Evolutionary conservation across 306 rosid genomes (phyloP).

Genomic region (Purshia tridentata): DNA sequence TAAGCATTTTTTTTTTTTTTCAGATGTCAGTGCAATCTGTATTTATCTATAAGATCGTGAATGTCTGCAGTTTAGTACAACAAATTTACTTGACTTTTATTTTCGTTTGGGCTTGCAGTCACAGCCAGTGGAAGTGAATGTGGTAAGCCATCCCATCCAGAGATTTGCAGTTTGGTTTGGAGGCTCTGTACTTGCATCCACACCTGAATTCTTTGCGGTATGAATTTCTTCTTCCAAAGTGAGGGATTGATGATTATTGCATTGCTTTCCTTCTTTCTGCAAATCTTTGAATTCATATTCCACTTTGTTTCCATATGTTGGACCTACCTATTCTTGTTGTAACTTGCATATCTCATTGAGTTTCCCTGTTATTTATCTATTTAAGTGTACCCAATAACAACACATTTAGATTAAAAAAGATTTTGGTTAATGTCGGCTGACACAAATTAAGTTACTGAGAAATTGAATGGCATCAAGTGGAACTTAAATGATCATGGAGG

Average conservation of each 20-base stretch:
- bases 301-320: background rate
- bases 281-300: background rate
- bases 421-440: background rate
- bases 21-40: background rate
- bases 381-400: background rate
- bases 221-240: slow-evolving; percentile 20
- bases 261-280: background rate
- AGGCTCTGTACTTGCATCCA: slow-evolving; percentile 98
- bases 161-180: slow-evolving; percentile 99
- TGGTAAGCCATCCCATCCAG: slow-evolving; percentile 94
- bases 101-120: slow-evolving; percentile 49
- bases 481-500: background rate
- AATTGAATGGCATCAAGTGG: background rate
- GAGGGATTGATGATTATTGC: background rate
- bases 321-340: background rate
- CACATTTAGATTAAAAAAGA: background rate
- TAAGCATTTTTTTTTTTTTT: slow-evolving; percentile 32
- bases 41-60: background rate
- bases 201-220: slow-evolving; percentile 94
- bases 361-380: too few relatives aligned
- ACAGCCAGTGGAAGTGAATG: slow-evolving; percentile 97
- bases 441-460: background rate
- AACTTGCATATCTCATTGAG: background rate
- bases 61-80: background rate
- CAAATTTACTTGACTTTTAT: background rate